Percentiles rank a stretch among this genome's conserved stretches.
Evolutionary conservation across 2,329 filamentous ascomycete species (phyloP).

Genomic region (Aspergillus clavatus): DNA sequence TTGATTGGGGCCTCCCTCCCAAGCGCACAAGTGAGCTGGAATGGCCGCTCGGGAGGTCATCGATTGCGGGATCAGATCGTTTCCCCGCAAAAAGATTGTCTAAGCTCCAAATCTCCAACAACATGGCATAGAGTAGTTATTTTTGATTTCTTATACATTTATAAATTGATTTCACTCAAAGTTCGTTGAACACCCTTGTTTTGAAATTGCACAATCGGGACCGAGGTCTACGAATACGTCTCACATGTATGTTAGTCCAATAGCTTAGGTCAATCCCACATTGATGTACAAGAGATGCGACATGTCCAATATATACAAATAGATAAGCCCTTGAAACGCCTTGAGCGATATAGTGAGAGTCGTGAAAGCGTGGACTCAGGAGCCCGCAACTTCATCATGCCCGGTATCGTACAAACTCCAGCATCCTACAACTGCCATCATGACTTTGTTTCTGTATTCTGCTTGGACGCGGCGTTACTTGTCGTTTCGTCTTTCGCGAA

Average conservation of each 20-base stretch:
- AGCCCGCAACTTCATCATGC: conserved; percentile 2
- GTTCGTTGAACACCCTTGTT: no score
- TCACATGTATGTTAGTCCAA: not conserved
- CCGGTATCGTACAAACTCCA: not conserved
- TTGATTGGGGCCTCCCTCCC: conserved; percentile 11
- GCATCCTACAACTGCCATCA: conserved; percentile 4
- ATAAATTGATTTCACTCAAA: no score
- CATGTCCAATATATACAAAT: conserved; percentile 3
- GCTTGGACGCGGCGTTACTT: conserved; percentile 3
- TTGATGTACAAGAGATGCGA: not conserved
- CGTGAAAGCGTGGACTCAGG: not conserved
- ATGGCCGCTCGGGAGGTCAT: not conserved
- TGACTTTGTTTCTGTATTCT: conserved; percentile 7
- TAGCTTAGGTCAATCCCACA: not conserved
- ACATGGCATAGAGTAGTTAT: no score
- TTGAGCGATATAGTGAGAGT: not conserved
- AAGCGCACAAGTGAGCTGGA: not conserved
- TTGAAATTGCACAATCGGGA: no score
- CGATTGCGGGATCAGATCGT: conserved; percentile 1
- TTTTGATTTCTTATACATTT: no score
- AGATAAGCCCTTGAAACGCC: conserved; percentile 1
- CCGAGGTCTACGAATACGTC: no score
- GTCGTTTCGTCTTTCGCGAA: conserved; percentile 41
- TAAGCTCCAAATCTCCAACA: no score
- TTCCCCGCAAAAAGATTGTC: no score